Conservation (phyloP, 2,329 filamentous ascomycete genomes). For the Phaeosphaeriaceae sp. region DNA sequence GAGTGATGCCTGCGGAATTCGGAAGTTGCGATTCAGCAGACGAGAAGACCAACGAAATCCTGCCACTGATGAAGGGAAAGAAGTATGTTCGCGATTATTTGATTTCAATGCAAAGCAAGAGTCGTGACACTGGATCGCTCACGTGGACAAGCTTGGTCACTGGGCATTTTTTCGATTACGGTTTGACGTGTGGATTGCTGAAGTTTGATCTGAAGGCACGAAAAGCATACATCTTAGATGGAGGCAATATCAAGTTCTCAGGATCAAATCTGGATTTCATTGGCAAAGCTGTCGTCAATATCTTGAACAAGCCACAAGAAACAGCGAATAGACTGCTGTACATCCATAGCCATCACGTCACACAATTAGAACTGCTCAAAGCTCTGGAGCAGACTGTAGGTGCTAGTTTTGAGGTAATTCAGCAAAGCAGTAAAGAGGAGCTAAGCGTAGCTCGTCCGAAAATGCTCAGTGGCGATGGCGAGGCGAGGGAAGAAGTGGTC, state of each 20-base stretch:
- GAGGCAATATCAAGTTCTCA: slow-evolving; percentile 62
- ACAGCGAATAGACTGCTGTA: slow-evolving; percentile 66
- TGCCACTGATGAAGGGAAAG: slow-evolving; percentile 64
- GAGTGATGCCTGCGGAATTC: slow-evolving; percentile 69
- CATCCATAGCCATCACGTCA: slow-evolving; percentile 63
- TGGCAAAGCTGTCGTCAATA: slow-evolving; percentile 59
- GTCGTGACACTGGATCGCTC: slow-evolving; percentile 48
- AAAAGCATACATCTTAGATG: slow-evolving; percentile 63
- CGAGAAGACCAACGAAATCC: slow-evolving; percentile 47
- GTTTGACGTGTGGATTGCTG: slow-evolving; percentile 56
- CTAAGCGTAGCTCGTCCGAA: slow-evolving; percentile 33
- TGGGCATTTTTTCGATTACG: slow-evolving; percentile 69
- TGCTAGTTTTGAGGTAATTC: slow-evolving; percentile 57
- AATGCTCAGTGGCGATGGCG: slow-evolving; percentile 41
- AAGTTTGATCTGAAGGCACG: slow-evolving; percentile 60
- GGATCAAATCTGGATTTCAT: slow-evolving; percentile 61
- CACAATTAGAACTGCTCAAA: slow-evolving; percentile 65
- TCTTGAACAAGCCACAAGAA: slow-evolving; percentile 53
- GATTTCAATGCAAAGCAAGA: slow-evolving; percentile 56
- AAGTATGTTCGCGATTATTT: slow-evolving; percentile 48
- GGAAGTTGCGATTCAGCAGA: slow-evolving; percentile 53
- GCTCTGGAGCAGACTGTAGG: slow-evolving; percentile 61
- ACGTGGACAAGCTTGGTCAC: slow-evolving; percentile 67
- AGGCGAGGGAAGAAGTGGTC: slow-evolving; percentile 42
- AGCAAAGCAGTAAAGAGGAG: slow-evolving; percentile 44